Base-by-base conservation (phyloP, 805 yeast species). In the Saccharomycopsis fermentans region DNA sequence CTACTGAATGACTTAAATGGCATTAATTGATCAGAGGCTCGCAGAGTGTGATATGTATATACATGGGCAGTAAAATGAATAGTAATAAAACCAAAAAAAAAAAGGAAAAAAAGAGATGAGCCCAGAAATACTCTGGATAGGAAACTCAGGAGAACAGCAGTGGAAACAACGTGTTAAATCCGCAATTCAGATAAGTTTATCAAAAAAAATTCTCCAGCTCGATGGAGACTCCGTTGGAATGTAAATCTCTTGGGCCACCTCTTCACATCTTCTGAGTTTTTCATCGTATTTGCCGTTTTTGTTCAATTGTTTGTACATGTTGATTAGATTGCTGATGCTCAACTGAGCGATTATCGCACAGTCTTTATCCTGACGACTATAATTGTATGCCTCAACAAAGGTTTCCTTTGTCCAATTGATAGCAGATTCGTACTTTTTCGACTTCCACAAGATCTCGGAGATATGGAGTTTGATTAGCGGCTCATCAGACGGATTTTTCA, bases 351-450 rank as follows among this genome's bases (percentile, higher is more conserved):
- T 70, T 50, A 70, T 66, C 1, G 79, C 78, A 54, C 72, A 65
- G 52, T 71, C 71, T 52, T 66, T 66, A 58, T 71, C 74, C 11
- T 68, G 66, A 27, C 64, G 67, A 14, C 74, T 65, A 56, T 67
- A 60, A 34, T 66, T 56, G 55, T 68, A 66, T 0, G 77, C 59
- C 29, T 68, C 69, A 27, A 69, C 66, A 16, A 74, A 73, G 2
- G 75, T 68, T 36, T 74, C 73, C 58, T 73, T 71, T 9, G 73
- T 75, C 69, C 75, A 70, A 58, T 72, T 72, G n/a, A 76, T 66
- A 0, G 80, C 74, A 51, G 71, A 68, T 4, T 63, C 48, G 2
- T 68, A 62, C 2, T 70, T 56, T 0, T 70, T 70, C 35, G 71
- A 68, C 36, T 65, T 65, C 73, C 77, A 77, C 1, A 77, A 60